Conservation (phyloP, 345 rosid species). For the Eucalyptus polybractea region DNA sequence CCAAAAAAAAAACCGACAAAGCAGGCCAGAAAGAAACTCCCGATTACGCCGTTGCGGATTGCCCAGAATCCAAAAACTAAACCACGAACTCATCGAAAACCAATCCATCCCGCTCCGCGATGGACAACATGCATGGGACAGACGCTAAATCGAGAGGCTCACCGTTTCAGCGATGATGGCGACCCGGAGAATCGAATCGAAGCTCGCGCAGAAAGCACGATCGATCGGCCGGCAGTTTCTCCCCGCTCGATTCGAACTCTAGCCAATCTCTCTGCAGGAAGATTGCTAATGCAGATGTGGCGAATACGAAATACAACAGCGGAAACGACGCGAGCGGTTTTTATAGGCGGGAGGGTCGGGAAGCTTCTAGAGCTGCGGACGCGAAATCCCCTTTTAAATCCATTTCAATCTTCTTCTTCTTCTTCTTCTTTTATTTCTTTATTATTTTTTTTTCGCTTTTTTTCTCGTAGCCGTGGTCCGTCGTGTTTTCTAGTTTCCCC, state of each 20-base stretch:
- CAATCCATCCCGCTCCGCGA: not conserved
- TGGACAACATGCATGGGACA: not conserved
- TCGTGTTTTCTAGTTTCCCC: not conserved
- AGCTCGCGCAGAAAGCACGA: not conserved
- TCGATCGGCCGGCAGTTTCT: not conserved
- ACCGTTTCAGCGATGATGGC: not conserved
- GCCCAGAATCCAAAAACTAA: not conserved
- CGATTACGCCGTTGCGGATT: not conserved
- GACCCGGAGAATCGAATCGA: not conserved
- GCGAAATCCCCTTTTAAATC: constrained; percentile 4
- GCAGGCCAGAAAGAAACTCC: not conserved
- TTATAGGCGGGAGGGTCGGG: not conserved
- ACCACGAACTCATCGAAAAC: not conserved
- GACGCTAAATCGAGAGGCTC: not conserved
- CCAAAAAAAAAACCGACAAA: not conserved
- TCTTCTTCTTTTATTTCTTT: no score
- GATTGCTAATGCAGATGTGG: not conserved
- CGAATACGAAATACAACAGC: accelerated
- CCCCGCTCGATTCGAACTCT: not conserved
- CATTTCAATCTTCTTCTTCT: not conserved
- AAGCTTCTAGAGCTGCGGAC: constrained; percentile 63
- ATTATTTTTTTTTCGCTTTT: not conserved
- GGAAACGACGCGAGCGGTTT: accelerated
- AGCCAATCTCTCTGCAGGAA: no score
- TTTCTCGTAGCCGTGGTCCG: not conserved